Conservation (phyloP, 331 rosid species). For the Cydonia oblonga region DNA sequence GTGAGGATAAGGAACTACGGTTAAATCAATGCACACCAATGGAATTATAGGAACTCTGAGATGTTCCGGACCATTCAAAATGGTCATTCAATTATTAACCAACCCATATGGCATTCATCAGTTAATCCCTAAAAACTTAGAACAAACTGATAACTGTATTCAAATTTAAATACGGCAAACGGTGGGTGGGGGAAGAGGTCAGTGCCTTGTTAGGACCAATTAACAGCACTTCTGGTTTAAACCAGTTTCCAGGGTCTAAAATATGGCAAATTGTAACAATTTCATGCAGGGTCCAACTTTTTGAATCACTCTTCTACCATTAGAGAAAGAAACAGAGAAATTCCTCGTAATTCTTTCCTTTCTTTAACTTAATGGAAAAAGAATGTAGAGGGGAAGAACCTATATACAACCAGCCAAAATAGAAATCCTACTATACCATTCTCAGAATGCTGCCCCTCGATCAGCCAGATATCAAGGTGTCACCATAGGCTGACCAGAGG, state of each 20-base stretch:
- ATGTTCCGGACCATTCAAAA: not conserved
- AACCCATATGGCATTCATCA: not conserved
- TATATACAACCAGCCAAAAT: not conserved
- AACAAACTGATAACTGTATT: not conserved
- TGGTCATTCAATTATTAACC: not conserved
- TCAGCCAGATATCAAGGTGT: constrained; percentile 11
- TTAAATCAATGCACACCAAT: not conserved
- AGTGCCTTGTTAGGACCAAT: not conserved
- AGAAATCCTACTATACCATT: not conserved
- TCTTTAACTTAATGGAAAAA: not conserved
- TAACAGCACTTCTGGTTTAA: not conserved
- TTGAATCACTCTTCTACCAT: not conserved
- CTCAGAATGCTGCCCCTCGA: constrained; percentile 8
- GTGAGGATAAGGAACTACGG: not conserved
- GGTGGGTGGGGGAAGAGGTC: not conserved
- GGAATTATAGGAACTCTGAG: not conserved
- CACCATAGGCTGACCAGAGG: constrained; percentile 13
- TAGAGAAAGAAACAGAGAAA: not conserved
- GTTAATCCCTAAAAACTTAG: not conserved
- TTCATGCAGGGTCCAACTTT: not conserved
- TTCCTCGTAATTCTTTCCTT: not conserved
- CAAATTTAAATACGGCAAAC: not conserved
- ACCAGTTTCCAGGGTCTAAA: not conserved
- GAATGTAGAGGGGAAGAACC: not conserved
- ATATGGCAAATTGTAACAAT: not conserved